Base-by-base conservation (phyloP, 495 filamentous ascomycete genomes). In the Parachaetomium inaequale region DNA sequence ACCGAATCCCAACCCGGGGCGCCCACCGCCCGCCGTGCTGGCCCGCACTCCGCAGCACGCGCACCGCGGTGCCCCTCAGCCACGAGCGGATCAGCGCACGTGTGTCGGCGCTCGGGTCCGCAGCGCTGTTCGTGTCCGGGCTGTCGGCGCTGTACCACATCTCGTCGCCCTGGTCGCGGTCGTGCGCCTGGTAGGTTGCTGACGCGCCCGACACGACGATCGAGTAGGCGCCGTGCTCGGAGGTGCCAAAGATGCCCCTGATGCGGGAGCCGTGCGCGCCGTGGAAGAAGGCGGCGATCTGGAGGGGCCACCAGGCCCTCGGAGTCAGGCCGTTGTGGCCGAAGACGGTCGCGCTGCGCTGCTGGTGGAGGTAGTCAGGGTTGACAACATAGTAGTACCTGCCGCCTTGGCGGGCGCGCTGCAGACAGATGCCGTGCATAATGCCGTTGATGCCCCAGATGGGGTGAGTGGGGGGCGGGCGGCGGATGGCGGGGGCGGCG, bases 241-340 rank as follows among this genome's bases (percentile, higher is more conserved):
- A 42, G 21, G 36, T 64, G 5, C 83, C 83, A 15, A 68, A 63
- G 34, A 85, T 85, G 1, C 83, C 83, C 26, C 32, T 51, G 26
- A 51, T 31, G 49, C 5, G 15, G 3, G 28, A 19, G 11, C 49
- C 49, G 26, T 85, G 83, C 0, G 78, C 82, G 12, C 83, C 83
- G 40, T 79, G 76, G 28, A 74, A 73, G 11, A 81, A 67, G 0
- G 83, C 81, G 4, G 72, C 75, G 5, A 74, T 66, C n/a, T 80
- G 78, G 7, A 72, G 65, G 0, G 82, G 79, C 68, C 74, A 85
- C 82, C 83, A 85, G 38, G 69, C 66, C 14, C 83, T 82, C 0
- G 81, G 65, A 0, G 5, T 14, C 11, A 82, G 64, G 5, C 68
- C 66, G 55, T 84, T 84, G 42, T 78, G 65, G 0, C 83, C 83